Percentiles rank a stretch among this genome's conserved stretches.
Evolutionary conservation across 257 asterid species (phyloP).

Genomic region (Anisodus tanguticus): DNA sequence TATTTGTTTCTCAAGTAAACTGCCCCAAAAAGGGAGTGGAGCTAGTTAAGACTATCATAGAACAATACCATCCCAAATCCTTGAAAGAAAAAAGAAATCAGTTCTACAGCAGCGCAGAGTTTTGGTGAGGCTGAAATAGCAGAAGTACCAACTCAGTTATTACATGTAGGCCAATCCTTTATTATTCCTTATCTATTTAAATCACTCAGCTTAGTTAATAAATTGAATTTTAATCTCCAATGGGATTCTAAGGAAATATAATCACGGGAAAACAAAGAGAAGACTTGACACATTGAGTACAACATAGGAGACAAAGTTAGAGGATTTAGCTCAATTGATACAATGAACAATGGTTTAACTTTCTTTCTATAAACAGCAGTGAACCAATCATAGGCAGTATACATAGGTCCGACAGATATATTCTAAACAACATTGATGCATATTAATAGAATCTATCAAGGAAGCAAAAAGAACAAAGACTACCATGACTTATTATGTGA

Average conservation of each 20-base stretch:
- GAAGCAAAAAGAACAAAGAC: neutral
- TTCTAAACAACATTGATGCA: neutral
- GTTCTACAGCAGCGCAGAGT: conserved; percentile 7
- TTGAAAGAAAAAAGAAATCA: neutral
- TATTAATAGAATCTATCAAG: neutral
- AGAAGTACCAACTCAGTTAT: neutral
- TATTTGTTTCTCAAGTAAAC: conserved; percentile 7
- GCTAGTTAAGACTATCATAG: neutral
- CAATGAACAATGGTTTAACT: neutral
- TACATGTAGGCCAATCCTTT: neutral
- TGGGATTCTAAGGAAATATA: neutral
- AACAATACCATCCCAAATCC: conserved; percentile 5
- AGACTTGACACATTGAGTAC: neutral
- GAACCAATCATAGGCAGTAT: neutral
- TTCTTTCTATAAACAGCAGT: neutral
- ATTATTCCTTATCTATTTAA: neutral
- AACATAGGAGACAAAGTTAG: neutral
- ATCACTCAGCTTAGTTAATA: neutral
- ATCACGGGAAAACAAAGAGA: conserved; percentile 14
- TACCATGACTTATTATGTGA: neutral
- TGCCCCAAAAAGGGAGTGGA: neutral
- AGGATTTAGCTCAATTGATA: neutral
- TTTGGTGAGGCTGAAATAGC: conserved; percentile 6
- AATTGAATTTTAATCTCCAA: neutral
- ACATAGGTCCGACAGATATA: neutral